A percentile compares a stretch with the other conserved stretches of the same genome.
Conservation (phyloP, 2,329 filamentous ascomycete species). For the Aspergillus intermedius region DNA sequence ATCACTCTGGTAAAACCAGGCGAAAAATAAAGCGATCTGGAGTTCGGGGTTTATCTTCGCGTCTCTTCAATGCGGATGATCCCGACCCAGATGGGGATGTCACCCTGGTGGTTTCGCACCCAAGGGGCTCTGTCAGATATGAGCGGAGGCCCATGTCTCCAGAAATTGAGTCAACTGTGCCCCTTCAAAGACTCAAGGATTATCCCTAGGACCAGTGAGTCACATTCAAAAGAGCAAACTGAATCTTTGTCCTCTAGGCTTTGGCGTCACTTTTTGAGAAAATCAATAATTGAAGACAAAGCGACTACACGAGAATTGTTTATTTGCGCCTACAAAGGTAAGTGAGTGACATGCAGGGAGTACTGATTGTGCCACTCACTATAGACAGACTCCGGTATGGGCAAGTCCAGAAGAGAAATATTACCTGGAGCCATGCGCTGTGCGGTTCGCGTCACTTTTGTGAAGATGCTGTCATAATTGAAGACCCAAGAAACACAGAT, state of each 20-base stretch:
- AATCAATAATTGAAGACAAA: background rate
- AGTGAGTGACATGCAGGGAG: too few species aligned
- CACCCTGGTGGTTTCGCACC: background rate
- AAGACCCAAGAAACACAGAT: slow-evolving; percentile 1
- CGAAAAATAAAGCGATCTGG: background rate
- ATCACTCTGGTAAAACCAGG: too few species aligned
- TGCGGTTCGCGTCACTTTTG: background rate
- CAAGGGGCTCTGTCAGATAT: background rate
- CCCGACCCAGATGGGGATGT: background rate
- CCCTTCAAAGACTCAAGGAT: too few species aligned
- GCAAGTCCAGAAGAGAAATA: background rate
- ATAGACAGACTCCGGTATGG: background rate
- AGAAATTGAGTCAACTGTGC: background rate
- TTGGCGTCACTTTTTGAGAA: too few species aligned
- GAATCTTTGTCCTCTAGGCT: too few species aligned
- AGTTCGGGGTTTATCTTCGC: background rate
- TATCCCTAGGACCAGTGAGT: too few species aligned
- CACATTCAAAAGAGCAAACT: too few species aligned
- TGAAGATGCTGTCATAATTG: too few species aligned
- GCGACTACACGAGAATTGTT: background rate
- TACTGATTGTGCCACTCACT: background rate
- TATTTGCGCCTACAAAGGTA: background rate
- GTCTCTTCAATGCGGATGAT: background rate
- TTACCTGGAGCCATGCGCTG: background rate
- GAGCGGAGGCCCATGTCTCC: background rate